Base-by-base conservation (phyloP, 106 monocot species). In the Ottelia alismoides region DNA sequence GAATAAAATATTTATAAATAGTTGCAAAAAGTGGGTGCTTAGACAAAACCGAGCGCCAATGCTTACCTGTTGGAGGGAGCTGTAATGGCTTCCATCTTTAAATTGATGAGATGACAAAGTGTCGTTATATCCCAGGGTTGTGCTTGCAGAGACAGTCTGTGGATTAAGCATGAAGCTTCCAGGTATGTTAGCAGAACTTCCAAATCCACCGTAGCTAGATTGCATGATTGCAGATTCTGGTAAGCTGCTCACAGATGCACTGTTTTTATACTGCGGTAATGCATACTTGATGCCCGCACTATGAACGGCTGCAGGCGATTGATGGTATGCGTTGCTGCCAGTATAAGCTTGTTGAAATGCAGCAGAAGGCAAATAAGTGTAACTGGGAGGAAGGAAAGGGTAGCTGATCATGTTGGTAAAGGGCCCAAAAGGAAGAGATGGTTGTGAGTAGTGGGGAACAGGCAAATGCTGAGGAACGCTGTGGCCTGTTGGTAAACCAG, bases 181-280 rank as follows among this genome's bases (percentile, higher is more conserved):
- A 26, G 84, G 81, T 53, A 84, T 65, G 48, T 47, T 84, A 53
- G 73, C 43, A n/a, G 93, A 73, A 24, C 70, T 74, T 32, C 76
- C 78, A 60, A 84, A 89, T n/a, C 71, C 82, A 35, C 89, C 85
- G 52, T 79, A 88, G 31, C 69, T 76, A 50, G 88, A 69, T 31
- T 68, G 78, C 1, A 77, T 63, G 51, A 76, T 45, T 49, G 77
- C 74, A 58, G 84, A 68, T 44, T 85, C 81, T 27, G 78, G 81
- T 58, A 85, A 61, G 57, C 64, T 88, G 40, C 65, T 57, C 0
- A 75, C 68, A 49, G 94, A 53, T 32, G 66, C 19, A 46, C 64
- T 78, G 67, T 52, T 81, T 76, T 96, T 96, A 58, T 89, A 96
- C 61, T 96, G 88, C 22, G 96, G 96, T 26, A 85, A 61, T n/a